Percentiles rank a stretch among this genome's conserved stretches.
These are phyloP conservation scores for Eucalyptus curtisii DNA, from an alignment of 345 rosid genomes.

Conservation along the genomic window DNA sequence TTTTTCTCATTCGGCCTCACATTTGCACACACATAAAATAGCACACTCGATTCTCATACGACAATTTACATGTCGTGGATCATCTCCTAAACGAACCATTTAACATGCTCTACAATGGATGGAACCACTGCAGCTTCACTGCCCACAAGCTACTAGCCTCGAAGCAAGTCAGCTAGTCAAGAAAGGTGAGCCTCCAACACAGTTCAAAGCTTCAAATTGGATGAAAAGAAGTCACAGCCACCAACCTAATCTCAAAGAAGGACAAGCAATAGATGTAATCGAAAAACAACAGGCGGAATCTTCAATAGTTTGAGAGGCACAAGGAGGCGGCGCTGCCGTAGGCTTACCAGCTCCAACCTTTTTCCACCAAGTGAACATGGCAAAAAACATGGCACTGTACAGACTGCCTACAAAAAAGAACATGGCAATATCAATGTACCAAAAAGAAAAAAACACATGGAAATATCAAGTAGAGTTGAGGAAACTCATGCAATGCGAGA, in stretches of 20 bases:
- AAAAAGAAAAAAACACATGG: neutral
- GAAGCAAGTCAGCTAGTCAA: neutral
- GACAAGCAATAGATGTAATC: neutral
- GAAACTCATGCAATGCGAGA: neutral
- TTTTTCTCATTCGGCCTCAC: neutral
- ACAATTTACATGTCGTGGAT: neutral
- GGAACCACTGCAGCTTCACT: neutral
- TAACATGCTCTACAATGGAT: neutral
- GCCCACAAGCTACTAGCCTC: neutral
- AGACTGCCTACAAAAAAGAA: no score
- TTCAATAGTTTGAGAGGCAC: neutral
- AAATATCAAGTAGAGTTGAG: neutral
- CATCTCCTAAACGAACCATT: neutral
- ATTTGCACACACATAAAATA: neutral
- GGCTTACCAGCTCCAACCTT: neutral
- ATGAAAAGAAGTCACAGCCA: neutral
- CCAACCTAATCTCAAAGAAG: neutral
- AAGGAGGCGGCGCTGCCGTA: neutral
- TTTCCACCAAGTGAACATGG: neutral
- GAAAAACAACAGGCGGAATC: neutral
- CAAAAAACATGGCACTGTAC: no score
- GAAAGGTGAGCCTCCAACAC: neutral
- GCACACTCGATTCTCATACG: neutral
- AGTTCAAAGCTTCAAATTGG: neutral
- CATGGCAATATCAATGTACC: neutral